Percentiles rank a stretch among this genome's conserved stretches.
phyloP scores from a whole-genome alignment of 495 filamentous ascomycete species.

The Aspergillus homomorphus region DNA sequence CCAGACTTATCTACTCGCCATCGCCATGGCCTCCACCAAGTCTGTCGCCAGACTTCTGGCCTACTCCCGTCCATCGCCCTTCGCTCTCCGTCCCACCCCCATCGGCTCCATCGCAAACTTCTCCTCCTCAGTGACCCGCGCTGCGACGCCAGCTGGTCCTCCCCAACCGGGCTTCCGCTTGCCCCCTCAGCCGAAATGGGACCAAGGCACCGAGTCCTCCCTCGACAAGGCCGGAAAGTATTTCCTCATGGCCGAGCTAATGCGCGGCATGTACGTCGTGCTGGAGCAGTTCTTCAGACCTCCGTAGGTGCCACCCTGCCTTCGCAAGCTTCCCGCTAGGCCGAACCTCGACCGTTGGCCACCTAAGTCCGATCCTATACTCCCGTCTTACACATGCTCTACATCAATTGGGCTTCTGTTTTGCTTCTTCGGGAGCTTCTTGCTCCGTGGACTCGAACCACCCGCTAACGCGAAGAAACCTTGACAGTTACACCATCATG shows the following conservation, averaged over 20 bases:
- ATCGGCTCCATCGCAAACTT: conserved; percentile 54
- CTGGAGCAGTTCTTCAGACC: conserved; percentile 97
- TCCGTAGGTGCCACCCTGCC: conserved; percentile 63
- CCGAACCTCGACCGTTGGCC: background rate
- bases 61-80: conserved; percentile 38
- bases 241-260: conserved; percentile 92
- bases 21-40: conserved; percentile 51
- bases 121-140: conserved; percentile 56
- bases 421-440: background rate
- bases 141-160: conserved; percentile 72
- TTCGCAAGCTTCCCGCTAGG: background rate
- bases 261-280: conserved; percentile 95
- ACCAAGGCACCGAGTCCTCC: conserved; percentile 64
- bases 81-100: conserved; percentile 34
- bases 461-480: conserved; percentile 11
- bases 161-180: conserved; percentile 76
- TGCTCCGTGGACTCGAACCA: background rate
- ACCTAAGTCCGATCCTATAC: background rate
- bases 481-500: conserved; percentile 85
- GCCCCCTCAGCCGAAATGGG: conserved; percentile 63
- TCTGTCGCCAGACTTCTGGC: conserved; percentile 52
- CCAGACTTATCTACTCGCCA: conserved; percentile 21
- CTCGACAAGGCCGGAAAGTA: conserved; percentile 84
- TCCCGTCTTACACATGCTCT: conserved; percentile 1
- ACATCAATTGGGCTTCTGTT: background rate